Conservation (phyloP, 192 early-diverging fungal species). For the Backusella morwellensis region DNA sequence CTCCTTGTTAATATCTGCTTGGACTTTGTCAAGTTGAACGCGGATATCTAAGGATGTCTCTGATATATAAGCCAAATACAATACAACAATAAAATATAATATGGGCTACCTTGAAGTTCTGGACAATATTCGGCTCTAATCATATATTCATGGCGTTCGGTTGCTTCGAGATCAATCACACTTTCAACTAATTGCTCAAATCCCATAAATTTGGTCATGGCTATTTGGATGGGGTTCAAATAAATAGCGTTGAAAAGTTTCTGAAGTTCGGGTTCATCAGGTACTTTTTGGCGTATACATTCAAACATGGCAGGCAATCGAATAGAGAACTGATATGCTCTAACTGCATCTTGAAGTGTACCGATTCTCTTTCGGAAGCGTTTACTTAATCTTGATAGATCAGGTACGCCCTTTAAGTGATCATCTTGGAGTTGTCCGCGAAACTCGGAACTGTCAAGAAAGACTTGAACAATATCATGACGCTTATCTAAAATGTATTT, state of each 20-base stretch:
- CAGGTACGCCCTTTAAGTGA: conserved; percentile 82
- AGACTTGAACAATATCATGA: conserved; percentile 71
- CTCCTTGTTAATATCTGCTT: conserved; percentile 58
- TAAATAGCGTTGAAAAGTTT: conserved; percentile 57
- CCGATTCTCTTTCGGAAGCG: conserved; percentile 79
- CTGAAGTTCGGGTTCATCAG: conserved; percentile 17
- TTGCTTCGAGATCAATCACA: conserved; percentile 83
- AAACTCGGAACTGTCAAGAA: conserved; percentile 61
- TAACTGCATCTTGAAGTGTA: conserved; percentile 82
- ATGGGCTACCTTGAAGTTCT: conserved; percentile 57
- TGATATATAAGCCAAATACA: not conserved
- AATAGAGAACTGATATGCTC: conserved; percentile 84
- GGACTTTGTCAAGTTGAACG: conserved; percentile 50
- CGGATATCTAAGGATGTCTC: conserved; percentile 32
- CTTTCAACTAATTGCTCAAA: conserved; percentile 86
- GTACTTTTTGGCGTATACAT: conserved; percentile 45
- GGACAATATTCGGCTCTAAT: conserved; percentile 86
- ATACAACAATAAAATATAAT: not conserved
- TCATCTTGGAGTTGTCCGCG: conserved; percentile 64
- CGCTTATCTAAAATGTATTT: conserved; percentile 47
- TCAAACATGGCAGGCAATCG: conserved; percentile 64
- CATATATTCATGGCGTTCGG: conserved; percentile 83
- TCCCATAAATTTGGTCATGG: conserved; percentile 55
- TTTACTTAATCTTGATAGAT: conserved; percentile 86
- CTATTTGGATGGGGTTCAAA: conserved; percentile 47